These are phyloP conservation scores for Trypanosoma scelopori DNA, from an alignment of 208 protist species.

Conservation along the genomic window DNA sequence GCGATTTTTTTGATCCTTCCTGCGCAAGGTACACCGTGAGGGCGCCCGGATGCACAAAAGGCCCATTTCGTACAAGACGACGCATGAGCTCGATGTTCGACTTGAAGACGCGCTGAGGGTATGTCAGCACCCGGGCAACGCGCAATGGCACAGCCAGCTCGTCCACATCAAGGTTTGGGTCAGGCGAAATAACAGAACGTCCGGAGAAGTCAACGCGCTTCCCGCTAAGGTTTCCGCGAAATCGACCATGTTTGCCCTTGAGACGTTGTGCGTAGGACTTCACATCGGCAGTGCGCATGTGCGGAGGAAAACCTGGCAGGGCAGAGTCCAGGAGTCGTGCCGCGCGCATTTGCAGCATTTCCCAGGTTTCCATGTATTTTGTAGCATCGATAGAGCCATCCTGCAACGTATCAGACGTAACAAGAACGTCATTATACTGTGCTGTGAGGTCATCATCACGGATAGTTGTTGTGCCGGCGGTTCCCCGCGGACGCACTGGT, in stretches of 20 bases:
- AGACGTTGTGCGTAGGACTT: constrained; percentile 96
- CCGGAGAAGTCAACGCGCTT: constrained; percentile 99
- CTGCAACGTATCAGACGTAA: constrained; percentile 77
- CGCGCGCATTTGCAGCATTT: constrained; percentile 95
- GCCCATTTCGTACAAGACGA: constrained; percentile 95
- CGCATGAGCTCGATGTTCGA: constrained; percentile 94
- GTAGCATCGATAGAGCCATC: constrained; percentile 70
- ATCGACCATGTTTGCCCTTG: constrained; percentile 99
- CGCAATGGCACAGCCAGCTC: constrained; percentile 97
- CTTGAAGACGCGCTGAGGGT: constrained; percentile 95
- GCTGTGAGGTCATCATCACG: constrained; percentile 99
- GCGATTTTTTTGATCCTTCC: constrained; percentile 77
- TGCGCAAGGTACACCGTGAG: constrained; percentile 90
- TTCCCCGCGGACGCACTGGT: constrained; percentile 96
- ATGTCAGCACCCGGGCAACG: constrained; percentile 98
- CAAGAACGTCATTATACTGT: constrained; percentile 93
- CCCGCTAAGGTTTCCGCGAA: constrained; percentile 98
- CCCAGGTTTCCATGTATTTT: constrained; percentile 95
- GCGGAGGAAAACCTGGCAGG: constrained; percentile 76
- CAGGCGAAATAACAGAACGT: constrained; percentile 99
- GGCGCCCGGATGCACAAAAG: constrained; percentile 96
- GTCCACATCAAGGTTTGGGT: constrained; percentile 98
- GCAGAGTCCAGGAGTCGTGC: constrained; percentile 85
- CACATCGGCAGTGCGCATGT: constrained; percentile 59
- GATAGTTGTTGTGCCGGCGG: constrained; percentile 42